A percentile compares a stretch with the other conserved stretches of the same genome.
Conservation (phyloP, 2,329 filamentous ascomycete genomes). For the Tolypocladium capitatum region DNA sequence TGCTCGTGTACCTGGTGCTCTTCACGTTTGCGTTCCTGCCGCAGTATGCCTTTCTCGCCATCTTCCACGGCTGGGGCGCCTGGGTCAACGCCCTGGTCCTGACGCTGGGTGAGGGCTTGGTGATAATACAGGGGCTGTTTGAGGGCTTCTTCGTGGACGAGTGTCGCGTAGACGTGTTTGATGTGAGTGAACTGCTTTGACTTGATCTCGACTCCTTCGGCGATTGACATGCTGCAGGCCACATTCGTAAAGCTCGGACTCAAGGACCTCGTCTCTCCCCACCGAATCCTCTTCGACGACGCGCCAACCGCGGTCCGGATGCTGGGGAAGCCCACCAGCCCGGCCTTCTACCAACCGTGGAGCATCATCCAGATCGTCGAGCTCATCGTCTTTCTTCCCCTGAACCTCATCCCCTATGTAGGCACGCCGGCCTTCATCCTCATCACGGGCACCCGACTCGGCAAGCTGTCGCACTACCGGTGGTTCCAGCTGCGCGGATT, state of each 20-base stretch:
- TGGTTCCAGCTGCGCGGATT: constrained; percentile 75
- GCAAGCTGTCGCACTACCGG: constrained; percentile 80
- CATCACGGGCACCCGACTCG: constrained; percentile 74
- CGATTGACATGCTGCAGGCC: constrained; percentile 26
- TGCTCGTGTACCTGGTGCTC: constrained; percentile 70
- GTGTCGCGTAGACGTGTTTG: constrained; percentile 68
- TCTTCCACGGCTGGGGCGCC: constrained; percentile 81
- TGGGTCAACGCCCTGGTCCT: constrained; percentile 82
- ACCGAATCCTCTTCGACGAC: constrained; percentile 53
- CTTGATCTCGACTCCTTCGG: background rate
- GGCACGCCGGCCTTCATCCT: constrained; percentile 79
- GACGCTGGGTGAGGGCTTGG: constrained; percentile 68
- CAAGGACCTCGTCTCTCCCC: constrained; percentile 52
- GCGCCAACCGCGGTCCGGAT: constrained; percentile 61
- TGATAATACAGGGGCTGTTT: constrained; percentile 57
- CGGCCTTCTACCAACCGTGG: constrained; percentile 75
- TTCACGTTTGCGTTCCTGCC: constrained; percentile 84
- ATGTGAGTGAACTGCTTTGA: constrained; percentile 36
- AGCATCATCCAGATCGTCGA: constrained; percentile 83
- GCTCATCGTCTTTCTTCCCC: constrained; percentile 62
- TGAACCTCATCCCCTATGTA: constrained; percentile 77
- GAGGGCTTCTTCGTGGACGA: constrained; percentile 76
- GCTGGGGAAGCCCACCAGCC: constrained; percentile 67
- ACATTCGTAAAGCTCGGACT: constrained; percentile 65
- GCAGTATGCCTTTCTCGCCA: constrained; percentile 73